Conservation (phyloP, 2,329 filamentous ascomycete species). For the Botryotinia calthae region DNA sequence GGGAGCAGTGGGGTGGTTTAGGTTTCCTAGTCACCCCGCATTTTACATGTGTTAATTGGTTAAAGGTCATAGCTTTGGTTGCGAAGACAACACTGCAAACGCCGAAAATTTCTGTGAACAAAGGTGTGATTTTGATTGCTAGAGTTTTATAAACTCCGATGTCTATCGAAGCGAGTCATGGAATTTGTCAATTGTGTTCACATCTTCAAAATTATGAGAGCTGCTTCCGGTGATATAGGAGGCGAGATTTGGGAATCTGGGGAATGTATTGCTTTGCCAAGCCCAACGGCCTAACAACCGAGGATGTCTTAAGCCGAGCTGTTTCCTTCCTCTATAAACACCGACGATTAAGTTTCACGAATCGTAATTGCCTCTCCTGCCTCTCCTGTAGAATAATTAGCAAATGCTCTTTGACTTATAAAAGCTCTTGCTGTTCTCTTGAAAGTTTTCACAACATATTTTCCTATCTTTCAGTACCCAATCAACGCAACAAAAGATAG, state of each 20-base stretch:
- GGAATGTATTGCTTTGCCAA: slow-evolving; percentile 2
- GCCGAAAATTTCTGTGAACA: not conserved
- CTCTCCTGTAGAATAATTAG: not conserved
- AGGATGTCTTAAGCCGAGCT: slow-evolving; percentile 20
- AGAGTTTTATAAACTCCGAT: not conserved
- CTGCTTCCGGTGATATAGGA: not conserved
- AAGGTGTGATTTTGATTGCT: not conserved
- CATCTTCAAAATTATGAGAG: not conserved
- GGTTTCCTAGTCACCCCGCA: slow-evolving; percentile 12
- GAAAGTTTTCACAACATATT: not conserved
- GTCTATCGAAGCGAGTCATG: not conserved
- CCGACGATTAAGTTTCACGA: not conserved
- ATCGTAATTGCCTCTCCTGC: not conserved
- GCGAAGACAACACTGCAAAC: not conserved
- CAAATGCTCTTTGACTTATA: not conserved
- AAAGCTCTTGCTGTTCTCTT: not conserved
- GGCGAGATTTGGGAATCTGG: not conserved
- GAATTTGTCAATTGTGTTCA: not conserved
- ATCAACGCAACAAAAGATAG: not conserved
- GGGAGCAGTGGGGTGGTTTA: not conserved
- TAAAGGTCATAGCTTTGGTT: not conserved
- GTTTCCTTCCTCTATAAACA: not conserved
- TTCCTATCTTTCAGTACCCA: not conserved
- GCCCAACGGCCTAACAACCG: slow-evolving; percentile 6
- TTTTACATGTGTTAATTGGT: slow-evolving; percentile 15